phyloP scores from a whole-genome alignment of 495 filamentous ascomycete genomes.

The Evansstolkia leycettana region DNA sequence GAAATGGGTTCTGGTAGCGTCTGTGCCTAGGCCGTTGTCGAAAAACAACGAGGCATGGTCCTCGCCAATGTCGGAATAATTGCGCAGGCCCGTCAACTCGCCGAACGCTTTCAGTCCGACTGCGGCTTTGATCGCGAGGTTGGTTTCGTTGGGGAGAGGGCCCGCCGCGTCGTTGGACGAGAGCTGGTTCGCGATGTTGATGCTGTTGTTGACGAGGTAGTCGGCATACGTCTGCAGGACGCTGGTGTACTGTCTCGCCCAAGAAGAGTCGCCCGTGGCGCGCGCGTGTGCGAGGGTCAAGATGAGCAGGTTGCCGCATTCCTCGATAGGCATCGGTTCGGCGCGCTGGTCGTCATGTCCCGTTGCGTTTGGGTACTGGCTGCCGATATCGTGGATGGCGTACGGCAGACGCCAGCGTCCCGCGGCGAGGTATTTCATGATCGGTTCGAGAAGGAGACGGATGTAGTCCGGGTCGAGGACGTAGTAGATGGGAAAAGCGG shows the following conservation, averaged over 20 bases:
- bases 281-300: conserved; percentile 28
- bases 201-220: conserved; percentile 36
- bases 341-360: conserved; percentile 33
- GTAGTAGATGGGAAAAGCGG: conserved; percentile 37
- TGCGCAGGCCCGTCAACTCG: conserved; percentile 18
- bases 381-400: conserved; percentile 34
- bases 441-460: conserved; percentile 35
- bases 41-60: conserved; percentile 29
- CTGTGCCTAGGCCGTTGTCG: conserved; percentile 21
- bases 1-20: conserved; percentile 30
- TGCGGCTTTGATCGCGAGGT: conserved; percentile 44
- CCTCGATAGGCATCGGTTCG: conserved; percentile 37
- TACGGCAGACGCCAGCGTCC: conserved; percentile 30
- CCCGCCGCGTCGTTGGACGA: conserved; percentile 44
- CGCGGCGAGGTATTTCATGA: conserved; percentile 35
- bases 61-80: conserved; percentile 29
- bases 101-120: conserved; percentile 41
- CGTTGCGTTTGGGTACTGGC: conserved; percentile 34
- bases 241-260: conserved; percentile 18
- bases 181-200: conserved; percentile 37
- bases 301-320: conserved; percentile 34
- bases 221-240: conserved; percentile 35
- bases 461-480: conserved; percentile 37
- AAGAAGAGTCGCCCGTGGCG: conserved; percentile 28
- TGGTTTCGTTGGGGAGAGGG: conserved; percentile 39